Conservation (phyloP, 108 stramenopile species). For the Cyclostephanos tholiformis region DNA sequence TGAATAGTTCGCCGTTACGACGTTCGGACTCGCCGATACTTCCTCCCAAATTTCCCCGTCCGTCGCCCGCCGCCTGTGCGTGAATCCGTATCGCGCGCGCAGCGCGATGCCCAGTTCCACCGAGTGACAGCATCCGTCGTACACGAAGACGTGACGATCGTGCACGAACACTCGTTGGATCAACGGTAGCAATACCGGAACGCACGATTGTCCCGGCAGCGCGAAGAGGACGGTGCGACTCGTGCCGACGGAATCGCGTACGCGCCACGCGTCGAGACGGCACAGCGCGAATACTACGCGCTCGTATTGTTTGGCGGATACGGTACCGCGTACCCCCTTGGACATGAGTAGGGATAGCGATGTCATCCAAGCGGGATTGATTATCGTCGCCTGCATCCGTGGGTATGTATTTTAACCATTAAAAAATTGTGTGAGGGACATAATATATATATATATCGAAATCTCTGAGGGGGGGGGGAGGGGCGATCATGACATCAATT, state of each 20-base stretch:
- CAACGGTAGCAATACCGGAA: constrained; percentile 65
- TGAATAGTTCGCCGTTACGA: constrained; percentile 29
- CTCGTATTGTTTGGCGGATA: constrained; percentile 52
- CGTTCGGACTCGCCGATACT: constrained; percentile 33
- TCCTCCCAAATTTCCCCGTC: constrained; percentile 28
- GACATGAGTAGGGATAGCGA: constrained; percentile 55
- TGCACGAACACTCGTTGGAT: constrained; percentile 74
- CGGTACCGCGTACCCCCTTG: constrained; percentile 36
- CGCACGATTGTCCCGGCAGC: constrained; percentile 70
- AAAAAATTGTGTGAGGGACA: too few relatives aligned
- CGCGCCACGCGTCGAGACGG: constrained; percentile 79
- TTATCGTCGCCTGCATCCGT: constrained; percentile 46
- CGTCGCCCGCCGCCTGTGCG: constrained; percentile 47
- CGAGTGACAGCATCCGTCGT: constrained; percentile 69
- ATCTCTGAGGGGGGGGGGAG: too few relatives aligned
- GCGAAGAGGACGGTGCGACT: constrained; percentile 67
- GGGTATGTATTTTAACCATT: too few relatives aligned
- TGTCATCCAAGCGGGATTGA: constrained; percentile 77
- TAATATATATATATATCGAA: too few relatives aligned
- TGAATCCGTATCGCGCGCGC: constrained; percentile 31
- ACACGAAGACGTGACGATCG: constrained; percentile 83
- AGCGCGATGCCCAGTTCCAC: constrained; percentile 45
- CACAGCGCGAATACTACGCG: constrained; percentile 70
- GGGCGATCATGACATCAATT: too few relatives aligned
- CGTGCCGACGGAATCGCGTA: constrained; percentile 46